Base-by-base conservation (phyloP, 2,329 filamentous ascomycete genomes). In the Arthrobotrys entomopaga region DNA sequence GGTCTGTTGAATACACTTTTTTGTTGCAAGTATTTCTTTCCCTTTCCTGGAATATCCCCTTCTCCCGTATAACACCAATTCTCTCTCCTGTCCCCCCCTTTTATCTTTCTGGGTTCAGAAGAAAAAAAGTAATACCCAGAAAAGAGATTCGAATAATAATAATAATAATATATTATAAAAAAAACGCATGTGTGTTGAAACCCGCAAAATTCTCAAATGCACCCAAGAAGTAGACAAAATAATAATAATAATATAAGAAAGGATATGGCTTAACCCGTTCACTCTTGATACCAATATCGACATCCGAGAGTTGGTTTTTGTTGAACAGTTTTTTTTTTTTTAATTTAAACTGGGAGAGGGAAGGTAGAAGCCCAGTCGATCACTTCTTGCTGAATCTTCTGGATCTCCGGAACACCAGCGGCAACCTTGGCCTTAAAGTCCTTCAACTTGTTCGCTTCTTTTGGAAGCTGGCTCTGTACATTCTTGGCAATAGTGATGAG, bases 381-480 rank as follows among this genome's bases (percentile, higher is more conserved):
- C 82, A 99, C 93, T 87, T 98, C 94, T 85, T 92, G 90, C 85
- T 89, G 91, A 82, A 97, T 87, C 78, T 86, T 87, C 82, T 91
- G 89, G 84, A 99, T 94, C 85, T 93, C 91, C 75, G 87, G 83
- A 56, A 96, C 86, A 77, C 92, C 93, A 78, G 86, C 84, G 70
- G 91, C 88, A 76, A 97, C 92, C 87, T 92, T 94, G 82, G 88
- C 89, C 87, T 94, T 96, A 90, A 99, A 98, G 86, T 99, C 95
- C 89, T 98, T 98, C 83, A 96, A 91, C 89, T 96, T 97, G 89
- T 98, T 99, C 80, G 92, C 92, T 83, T 95, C 91, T 89, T 97
- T 97, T 82, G 95, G 94, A 22, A 98, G 88, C 77, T 86, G 85
- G 72, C 82, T 86, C 86, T 98, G 95, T 79, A 96, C 86, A 81